Evolutionary conservation across 2,329 filamentous ascomycete genomes (phyloP).

Genomic region (Dactylellina drechsleri): DNA sequence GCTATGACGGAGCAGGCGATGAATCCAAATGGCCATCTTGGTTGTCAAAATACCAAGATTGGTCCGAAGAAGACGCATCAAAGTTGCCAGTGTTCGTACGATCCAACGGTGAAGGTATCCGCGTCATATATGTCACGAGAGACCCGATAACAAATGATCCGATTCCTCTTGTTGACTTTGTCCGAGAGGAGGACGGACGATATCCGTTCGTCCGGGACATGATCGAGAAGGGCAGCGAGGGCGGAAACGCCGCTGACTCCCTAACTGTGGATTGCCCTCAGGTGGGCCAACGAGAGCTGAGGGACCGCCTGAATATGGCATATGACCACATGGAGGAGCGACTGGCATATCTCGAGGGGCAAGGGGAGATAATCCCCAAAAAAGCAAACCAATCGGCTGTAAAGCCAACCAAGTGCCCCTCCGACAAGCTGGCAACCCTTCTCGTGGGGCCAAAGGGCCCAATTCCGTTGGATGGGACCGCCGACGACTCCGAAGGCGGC

Average conservation of each 20-base stretch:
- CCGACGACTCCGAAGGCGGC: not conserved
- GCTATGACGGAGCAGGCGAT: constrained; percentile 17
- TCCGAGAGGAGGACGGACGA: constrained; percentile 24
- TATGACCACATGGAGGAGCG: constrained; percentile 22
- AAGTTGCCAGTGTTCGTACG: constrained; percentile 26
- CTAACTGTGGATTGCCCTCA: constrained; percentile 10
- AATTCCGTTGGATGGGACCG: constrained; percentile 6
- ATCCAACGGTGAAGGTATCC: constrained; percentile 10
- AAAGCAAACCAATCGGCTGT: not conserved
- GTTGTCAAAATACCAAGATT: constrained; percentile 3
- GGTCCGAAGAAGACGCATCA: constrained; percentile 13
- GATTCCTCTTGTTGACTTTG: constrained; percentile 8
- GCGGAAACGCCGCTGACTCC: not conserved
- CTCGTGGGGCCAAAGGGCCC: constrained; percentile 2
- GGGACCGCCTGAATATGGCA: constrained; percentile 10
- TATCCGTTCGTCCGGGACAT: constrained; percentile 16
- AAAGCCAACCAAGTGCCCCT: not conserved
- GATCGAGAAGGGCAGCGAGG: constrained; percentile 1
- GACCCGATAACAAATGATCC: constrained; percentile 9
- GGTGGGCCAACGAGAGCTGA: constrained; percentile 1
- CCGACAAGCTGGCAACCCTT: not conserved
- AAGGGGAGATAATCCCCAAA: constrained; percentile 1
- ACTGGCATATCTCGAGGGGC: not conserved
- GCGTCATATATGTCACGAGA: constrained; percentile 22
- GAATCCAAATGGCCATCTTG: not conserved